Conservation (phyloP, 495 filamentous ascomycete genomes). For the Cercophora sp. region DNA sequence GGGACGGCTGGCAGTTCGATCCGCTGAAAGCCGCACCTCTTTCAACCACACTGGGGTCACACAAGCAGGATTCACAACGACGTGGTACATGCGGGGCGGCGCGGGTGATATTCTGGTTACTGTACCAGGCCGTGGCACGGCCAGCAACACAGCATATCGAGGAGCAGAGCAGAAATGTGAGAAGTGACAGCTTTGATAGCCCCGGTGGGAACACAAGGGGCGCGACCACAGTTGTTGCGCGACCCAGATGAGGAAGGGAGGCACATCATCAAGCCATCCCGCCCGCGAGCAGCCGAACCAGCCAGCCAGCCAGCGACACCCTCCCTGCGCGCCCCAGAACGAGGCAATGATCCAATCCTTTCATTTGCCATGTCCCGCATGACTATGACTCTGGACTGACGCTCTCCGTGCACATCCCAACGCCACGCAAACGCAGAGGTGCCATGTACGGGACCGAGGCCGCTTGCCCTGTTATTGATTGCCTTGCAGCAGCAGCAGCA, state of each 20-base stretch:
- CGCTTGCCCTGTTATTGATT: slow-evolving; percentile 1
- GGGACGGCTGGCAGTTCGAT: background rate
- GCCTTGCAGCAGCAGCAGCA: no score
- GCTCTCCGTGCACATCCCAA: no score
- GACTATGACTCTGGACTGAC: no score
- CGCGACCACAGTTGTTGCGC: slow-evolving; percentile 18
- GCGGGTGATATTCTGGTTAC: slow-evolving; percentile 7
- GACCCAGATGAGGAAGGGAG: background rate
- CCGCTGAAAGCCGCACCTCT: background rate
- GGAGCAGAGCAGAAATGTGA: slow-evolving; percentile 24
- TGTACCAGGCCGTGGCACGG: slow-evolving; percentile 3
- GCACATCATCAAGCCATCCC: slow-evolving; percentile 18
- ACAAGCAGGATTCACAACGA: slow-evolving; percentile 1
- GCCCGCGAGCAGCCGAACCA: background rate
- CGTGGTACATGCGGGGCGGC: background rate
- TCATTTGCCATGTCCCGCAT: no score
- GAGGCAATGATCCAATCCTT: background rate
- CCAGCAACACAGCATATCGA: background rate
- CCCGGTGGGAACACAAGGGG: background rate
- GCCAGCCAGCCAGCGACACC: background rate
- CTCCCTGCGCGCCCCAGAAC: background rate
- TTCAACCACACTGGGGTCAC: background rate
- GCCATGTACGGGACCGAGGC: no score
- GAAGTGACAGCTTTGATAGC: slow-evolving; percentile 23
- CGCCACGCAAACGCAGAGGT: background rate